Evolutionary conservation across 345 rosid species (phyloP), one percentile per base, ranked within the genome.

Genomic region (Trapa incisa): DNA sequence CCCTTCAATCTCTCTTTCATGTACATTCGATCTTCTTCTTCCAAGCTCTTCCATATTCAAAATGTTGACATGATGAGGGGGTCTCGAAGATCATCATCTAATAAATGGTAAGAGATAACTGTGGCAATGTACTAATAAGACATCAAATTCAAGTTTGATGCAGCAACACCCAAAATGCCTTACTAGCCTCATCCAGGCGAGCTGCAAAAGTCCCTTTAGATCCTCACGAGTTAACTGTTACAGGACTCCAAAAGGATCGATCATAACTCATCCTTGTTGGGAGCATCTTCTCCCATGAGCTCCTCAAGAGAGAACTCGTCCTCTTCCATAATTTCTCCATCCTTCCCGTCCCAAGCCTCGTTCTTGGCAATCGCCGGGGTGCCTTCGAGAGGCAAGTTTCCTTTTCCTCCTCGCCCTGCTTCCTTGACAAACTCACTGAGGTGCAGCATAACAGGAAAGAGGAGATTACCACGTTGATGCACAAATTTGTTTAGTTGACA

Each of bases 221-320:
- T 22, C 29, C 29, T 22, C 29, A 22, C 0, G 29, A 22, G 29
- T 22, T 22, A 22, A 22, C 29, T 22, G 29, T 22, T 22, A 22
- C 29, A 22, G 29, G 29, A 22, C 29, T 22, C 29, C 29, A 22
- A 22, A 22, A 22, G 29, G 29, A 22, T 22, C 29, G 29, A 22
- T 22, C 70, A 89, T 69, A 90, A 68, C 70, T 87, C 93, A 68
- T 82, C 95, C 68, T 87, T 87, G 50, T 70, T 60, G 65, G 79
- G 65, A 47, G 69, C 73, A 52, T 75, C 87, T 53, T 83, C 91
- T 35, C 86, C 87, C 98, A 93, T 93, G 53, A 93, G 85, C 70
- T 93, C 98, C 66, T 88, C 97, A 7, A 93, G 94, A 17, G 98
- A 93, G 69, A 93, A 90, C 71, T 93, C 97, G 53, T 88, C 94